Base-by-base conservation (phyloP, 306 rosid genomes). In the Urtica urens region DNA sequence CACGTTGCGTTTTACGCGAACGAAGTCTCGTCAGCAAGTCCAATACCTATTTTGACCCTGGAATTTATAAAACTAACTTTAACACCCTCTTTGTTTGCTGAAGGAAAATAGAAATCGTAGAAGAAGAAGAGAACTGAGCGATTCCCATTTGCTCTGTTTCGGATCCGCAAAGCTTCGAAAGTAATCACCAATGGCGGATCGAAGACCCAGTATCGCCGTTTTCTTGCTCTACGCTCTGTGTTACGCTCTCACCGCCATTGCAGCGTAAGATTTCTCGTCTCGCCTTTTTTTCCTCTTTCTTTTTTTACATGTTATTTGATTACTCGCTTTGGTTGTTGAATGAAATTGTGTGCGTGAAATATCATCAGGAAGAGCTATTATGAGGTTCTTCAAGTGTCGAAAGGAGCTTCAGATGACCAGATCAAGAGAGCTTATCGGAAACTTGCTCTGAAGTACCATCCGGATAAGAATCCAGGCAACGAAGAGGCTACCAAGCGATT, bases 361-460 rank as follows among this genome's bases (percentile, higher is more conserved):
- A 19, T 17, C 31, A 12, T 28, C 66, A 85, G 95, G 22, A 90
- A 90, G 76, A 90, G 83, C 58, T 90, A 77, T 51, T 90, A 90
- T 23, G 99, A 90, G 37, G 38, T 69, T 53, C 81, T 90, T 58
- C 99, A 90, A 65, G 85, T 90, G 23, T 76, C 82, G 9, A 78
- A 75, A 55, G 85, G 87, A 58, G 94, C 99, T 20, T 67, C 92
- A 8, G 99, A 90, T 13, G 99, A 90, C 1, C 95, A 90, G 78
- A 85, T 90, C 72, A 90, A 90, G 77, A 81, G 94, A 49, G 94
- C 95, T 20, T 90, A 90, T 58, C 61, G 99, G 66, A 90, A 85
- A 64, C 92, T 90, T 3, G 99, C 99, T 31, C 53, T 90, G 83
- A 90, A 85, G 79, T 90, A 79, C 57, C 99, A 90, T 61, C 99